Conservation (phyloP, 768 basidiomycete species). For the Termitomyces sp. region DNA sequence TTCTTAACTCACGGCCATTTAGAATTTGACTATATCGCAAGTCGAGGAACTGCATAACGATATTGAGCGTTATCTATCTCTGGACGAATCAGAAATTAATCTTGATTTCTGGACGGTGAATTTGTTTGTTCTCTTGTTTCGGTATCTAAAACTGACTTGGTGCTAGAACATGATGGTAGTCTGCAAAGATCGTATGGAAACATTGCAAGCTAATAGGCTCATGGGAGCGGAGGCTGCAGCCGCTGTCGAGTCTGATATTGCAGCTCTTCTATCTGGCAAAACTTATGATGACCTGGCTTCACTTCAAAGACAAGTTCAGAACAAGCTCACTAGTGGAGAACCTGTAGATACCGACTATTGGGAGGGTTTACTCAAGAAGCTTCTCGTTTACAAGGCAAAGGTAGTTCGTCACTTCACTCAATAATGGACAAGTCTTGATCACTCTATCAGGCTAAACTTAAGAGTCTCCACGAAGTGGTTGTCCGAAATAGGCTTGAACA, state of each 20-base stretch:
- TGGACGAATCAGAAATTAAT: constrained; percentile 82
- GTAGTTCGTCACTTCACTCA: constrained; percentile 32
- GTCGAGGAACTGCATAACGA: constrained; percentile 93
- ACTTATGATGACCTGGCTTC: constrained; percentile 78
- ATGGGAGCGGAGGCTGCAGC: constrained; percentile 68
- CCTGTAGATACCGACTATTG: constrained; percentile 98
- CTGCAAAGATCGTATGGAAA: constrained; percentile 85
- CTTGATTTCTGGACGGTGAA: constrained; percentile 93
- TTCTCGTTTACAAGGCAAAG: constrained; percentile 97
- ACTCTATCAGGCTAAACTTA: constrained; percentile 73
- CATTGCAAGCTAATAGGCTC: constrained; percentile 58
- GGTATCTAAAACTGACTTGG: neutral
- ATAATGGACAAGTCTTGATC: neutral
- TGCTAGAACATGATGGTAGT: constrained; percentile 94
- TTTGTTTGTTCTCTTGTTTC: constrained; percentile 29
- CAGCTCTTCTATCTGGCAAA: constrained; percentile 78
- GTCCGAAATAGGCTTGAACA: constrained; percentile 96
- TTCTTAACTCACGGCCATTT: constrained; percentile 14
- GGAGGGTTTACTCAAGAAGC: constrained; percentile 87
- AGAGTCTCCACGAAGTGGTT: constrained; percentile 91
- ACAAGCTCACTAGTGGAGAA: constrained; percentile 87
- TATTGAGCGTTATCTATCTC: constrained; percentile 84
- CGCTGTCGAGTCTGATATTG: constrained; percentile 84
- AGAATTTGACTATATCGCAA: constrained; percentile 87
- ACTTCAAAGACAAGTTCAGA: constrained; percentile 83